Evolutionary conservation across 225 moss, liverwort and hornwort genomes (phyloP), one percentile per base, ranked within the genome.

Genomic region (Marchantia paleacea): DNA sequence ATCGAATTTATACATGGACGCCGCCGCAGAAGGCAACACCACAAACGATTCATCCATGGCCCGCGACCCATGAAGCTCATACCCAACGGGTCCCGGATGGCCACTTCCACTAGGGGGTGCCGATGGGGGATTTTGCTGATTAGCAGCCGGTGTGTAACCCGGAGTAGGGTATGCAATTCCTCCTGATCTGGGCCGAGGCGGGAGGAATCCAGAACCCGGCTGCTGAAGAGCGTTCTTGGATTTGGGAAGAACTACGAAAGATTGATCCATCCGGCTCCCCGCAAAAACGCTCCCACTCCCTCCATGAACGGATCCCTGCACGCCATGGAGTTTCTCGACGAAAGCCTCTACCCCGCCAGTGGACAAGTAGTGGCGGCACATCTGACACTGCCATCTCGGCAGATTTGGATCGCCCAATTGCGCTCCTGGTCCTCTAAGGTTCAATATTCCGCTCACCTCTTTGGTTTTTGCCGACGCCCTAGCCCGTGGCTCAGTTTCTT

Each of bases 31-130:
- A 50, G 99, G 99, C 71, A 99, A 83, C 72, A 99, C 99, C 69
- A 99, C 95, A 77, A 99, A 99, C 2, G 99, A 99, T 74, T 94
- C 99, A 50, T 99, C 99, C 94, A 97, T 93, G 63, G 97, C 91
- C 76, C 94, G 83, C 77, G 93, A 92, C 30, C 91, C 91, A 85
- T 95, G 97, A 76, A 86, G 85, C 6, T 99, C 97, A 39, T 86
- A 88, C 50, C 85, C 86, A 25, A 79, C 78, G 52, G 81, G 84
- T 66, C 84, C 87, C 8, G 84, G 79, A 26, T 80, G 54, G 54
- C 71, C 84, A 48, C 81, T 71, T 54, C 63, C 87, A 39, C 76
- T 79, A 15, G 69, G 71, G 52, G 84, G 82, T 63, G 79, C 80
- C 26, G 85, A 76, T 28, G 30, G 58, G 7, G 52, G 54, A 54